These are phyloP conservation scores for Cylindrodendrum hubeiense DNA, from an alignment of 2,329 filamentous ascomycete genomes.

Conservation along the genomic window DNA sequence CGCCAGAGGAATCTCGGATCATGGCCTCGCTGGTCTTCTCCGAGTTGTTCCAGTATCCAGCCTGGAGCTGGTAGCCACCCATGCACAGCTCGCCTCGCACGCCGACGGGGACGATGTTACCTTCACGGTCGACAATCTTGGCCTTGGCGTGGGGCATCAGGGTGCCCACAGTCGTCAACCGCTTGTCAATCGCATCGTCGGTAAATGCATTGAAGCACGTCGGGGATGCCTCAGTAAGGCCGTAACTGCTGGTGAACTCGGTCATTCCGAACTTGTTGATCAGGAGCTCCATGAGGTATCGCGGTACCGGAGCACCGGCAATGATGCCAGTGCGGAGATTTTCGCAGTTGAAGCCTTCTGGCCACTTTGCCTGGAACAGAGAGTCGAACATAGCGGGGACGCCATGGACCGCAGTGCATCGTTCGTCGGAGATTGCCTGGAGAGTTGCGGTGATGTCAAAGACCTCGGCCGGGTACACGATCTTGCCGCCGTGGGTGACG, in stretches of 20 bases:
- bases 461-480: conserved; percentile 81
- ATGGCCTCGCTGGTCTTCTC: conserved; percentile 77
- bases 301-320: conserved; percentile 81
- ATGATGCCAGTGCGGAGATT: conserved; percentile 81
- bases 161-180: conserved; percentile 80
- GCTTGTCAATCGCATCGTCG: conserved; percentile 74
- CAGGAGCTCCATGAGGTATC: conserved; percentile 79
- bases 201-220: conserved; percentile 86
- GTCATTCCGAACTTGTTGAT: conserved; percentile 80
- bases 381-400: conserved; percentile 89
- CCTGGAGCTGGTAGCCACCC: conserved; percentile 80
- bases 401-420: conserved; percentile 81
- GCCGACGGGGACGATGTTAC: conserved; percentile 75
- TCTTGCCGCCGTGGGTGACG: conserved; percentile 80
- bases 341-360: conserved; percentile 57
- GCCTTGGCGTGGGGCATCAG: conserved; percentile 81
- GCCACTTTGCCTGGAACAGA: conserved; percentile 61
- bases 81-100: conserved; percentile 81
- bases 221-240: conserved; percentile 82
- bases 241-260: conserved; percentile 78
- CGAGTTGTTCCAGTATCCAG: conserved; percentile 76
- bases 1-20: conserved; percentile 63
- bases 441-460: conserved; percentile 78
- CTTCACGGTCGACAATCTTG: conserved; percentile 80
- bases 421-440: conserved; percentile 73